Evolutionary conservation across 108 stramenopile species (phyloP), one percentile per base, ranked within the genome.

Genomic region (Cyclotella kingstonii): DNA sequence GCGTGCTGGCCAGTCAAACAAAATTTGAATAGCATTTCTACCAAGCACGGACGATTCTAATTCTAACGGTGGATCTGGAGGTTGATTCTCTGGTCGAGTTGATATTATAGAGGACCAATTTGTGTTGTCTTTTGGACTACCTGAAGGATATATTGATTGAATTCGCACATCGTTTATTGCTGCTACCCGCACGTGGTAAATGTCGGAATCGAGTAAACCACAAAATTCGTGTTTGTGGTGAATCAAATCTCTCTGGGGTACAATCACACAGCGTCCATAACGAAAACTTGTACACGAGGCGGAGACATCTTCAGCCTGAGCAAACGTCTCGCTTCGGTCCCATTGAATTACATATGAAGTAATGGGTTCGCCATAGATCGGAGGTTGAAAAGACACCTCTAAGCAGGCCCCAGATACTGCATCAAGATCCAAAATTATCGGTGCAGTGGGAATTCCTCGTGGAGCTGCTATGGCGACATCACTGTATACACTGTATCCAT

Each of bases 271-370:
- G 34, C 52, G 49, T 21, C 86, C 90, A 51, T 68, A 83, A 3
- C 69, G 75, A 17, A 39, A 22, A 41, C 68, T 76, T 8, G 43
- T 43, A 57, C 85, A 85, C 8, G 74, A 69, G 18, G 84, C 77
- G 1, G 59, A 36, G 31, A 43, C 60, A 18, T 38, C 41, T 23
- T 49, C 59, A 25, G 74, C 83, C 23, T 60, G 49, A 15, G 35
- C 19, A 58, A 93, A 91, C 3, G 30, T 34, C 29, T 54, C 43
- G 17, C 41, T 58, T 14, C 76, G 63, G 65, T 93, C 91, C 84
- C 85, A 91, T 65, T 93, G 83, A 15, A 93, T 62, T 23, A 60
- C 43, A 56, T 87, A 93, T 12, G 80, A 67, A 14, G 43, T 36
- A 38, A 93, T 69, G 22, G 65, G 47, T 21, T 73, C 80, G 9